Percentiles rank a stretch among this genome's conserved stretches.
These are phyloP conservation scores for Lasiodiplodia theobromae DNA, from an alignment of 2,329 filamentous ascomycete species.

Conservation along the genomic window DNA sequence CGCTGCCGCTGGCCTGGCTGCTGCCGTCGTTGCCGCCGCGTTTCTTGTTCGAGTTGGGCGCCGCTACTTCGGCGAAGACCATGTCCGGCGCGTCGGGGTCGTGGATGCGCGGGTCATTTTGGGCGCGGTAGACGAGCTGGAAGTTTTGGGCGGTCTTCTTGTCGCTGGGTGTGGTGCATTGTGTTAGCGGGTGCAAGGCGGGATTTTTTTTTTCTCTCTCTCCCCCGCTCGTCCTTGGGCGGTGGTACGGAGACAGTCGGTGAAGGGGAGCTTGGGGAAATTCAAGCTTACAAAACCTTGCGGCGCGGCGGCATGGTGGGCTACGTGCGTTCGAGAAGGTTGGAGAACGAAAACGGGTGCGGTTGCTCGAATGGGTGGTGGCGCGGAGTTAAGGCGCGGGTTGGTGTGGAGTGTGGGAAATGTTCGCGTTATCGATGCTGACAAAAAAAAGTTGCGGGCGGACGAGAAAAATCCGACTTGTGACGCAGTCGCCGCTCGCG, in stretches of 20 bases:
- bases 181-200: conserved; percentile 36
- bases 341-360: not conserved
- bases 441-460: conserved; percentile 31
- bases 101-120: conserved; percentile 97
- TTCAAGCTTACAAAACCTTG: conserved; percentile 73
- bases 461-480: conserved; percentile 29
- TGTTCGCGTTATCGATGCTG: conserved; percentile 26
- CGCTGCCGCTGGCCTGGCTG: conserved; percentile 32
- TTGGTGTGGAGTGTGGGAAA: conserved; percentile 22
- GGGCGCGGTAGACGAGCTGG: conserved; percentile 91
- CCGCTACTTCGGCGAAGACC: conserved; percentile 76
- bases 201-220: not conserved
- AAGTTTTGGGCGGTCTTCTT: conserved; percentile 95
- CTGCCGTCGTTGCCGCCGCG: conserved; percentile 33
- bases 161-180: conserved; percentile 62
- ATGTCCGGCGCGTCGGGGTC: conserved; percentile 87
- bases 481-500: conserved; percentile 29
- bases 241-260: not conserved
- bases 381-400: conserved; percentile 20
- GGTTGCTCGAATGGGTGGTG: not conserved
- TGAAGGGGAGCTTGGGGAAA: not conserved
- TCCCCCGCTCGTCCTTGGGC: not conserved
- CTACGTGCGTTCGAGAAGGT: not conserved
- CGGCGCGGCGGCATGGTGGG: conserved; percentile 57
- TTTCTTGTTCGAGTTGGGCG: conserved; percentile 42